Percentiles rank a stretch among this genome's conserved stretches.
These are phyloP conservation scores for Auriscalpium vulgare DNA, from an alignment of 768 basidiomycete genomes.

Conservation along the genomic window DNA sequence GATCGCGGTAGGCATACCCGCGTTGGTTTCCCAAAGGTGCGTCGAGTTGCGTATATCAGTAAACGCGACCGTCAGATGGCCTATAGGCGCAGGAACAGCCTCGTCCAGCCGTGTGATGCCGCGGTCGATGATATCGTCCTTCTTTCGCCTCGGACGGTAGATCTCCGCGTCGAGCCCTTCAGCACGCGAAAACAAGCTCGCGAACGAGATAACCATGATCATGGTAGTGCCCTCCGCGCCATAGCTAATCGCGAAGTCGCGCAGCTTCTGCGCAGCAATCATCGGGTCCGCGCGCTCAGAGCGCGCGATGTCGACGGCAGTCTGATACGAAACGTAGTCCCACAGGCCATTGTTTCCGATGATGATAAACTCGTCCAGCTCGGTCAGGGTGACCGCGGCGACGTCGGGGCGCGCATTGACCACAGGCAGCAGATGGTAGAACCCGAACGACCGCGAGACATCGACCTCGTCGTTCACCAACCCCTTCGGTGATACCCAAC, in stretches of 20 bases:
- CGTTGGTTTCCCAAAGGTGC: slow-evolving; percentile 89
- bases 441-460: slow-evolving; percentile 90
- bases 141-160: slow-evolving; percentile 26
- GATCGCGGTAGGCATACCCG: slow-evolving; percentile 93
- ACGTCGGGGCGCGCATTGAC: slow-evolving; percentile 87
- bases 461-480: slow-evolving; percentile 88
- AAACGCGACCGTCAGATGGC: slow-evolving; percentile 89
- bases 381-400: slow-evolving; percentile 55
- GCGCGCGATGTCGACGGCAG: slow-evolving; percentile 91
- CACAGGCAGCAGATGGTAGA: slow-evolving; percentile 81
- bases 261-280: slow-evolving; percentile 93
- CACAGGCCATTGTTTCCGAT: slow-evolving; percentile 89
- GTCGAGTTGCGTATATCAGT: slow-evolving; percentile 98
- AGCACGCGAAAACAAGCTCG: slow-evolving; percentile 58
- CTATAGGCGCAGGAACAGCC: slow-evolving; percentile 79
- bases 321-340: slow-evolving; percentile 91
- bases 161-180: slow-evolving; percentile 38
- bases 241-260: slow-evolving; percentile 95
- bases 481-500: slow-evolving; percentile 89
- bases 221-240: slow-evolving; percentile 90
- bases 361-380: slow-evolving; percentile 93
- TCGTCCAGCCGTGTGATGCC: slow-evolving; percentile 55
- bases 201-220: slow-evolving; percentile 93
- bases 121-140: slow-evolving; percentile 49
- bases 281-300: slow-evolving; percentile 63